These are phyloP conservation scores for Geotrichum candidum DNA, from an alignment of 1,139 yeast genomes.

Conservation along the genomic window DNA sequence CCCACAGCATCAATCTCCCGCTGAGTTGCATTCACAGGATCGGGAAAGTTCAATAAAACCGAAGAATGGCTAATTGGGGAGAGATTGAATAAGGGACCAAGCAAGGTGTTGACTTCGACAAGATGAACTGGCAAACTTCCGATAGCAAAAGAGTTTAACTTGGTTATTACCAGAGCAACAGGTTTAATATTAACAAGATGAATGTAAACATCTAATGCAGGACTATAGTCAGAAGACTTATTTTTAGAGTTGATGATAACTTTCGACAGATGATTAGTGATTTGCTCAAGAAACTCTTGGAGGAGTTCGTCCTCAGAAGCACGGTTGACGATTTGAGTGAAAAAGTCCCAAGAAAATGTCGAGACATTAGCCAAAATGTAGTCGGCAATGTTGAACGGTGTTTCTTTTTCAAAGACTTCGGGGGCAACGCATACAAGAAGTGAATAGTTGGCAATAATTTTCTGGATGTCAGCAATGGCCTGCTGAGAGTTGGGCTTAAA, in stretches of 20 bases:
- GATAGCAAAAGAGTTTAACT: slow-evolving; percentile 48
- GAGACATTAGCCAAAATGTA: neutral
- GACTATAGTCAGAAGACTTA: slow-evolving; percentile 40
- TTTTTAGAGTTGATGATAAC: slow-evolving; percentile 20
- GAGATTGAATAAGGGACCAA: slow-evolving; percentile 72
- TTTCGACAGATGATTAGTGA: slow-evolving; percentile 29
- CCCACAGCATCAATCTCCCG: slow-evolving; percentile 3
- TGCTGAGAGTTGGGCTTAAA: neutral
- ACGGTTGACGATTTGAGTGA: slow-evolving; percentile 24
- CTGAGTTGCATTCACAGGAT: slow-evolving; percentile 1
- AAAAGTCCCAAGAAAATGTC: slow-evolving; percentile 10
- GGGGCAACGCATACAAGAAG: slow-evolving; percentile 5
- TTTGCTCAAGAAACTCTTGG: slow-evolving; percentile 51
- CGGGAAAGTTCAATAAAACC: slow-evolving; percentile 25
- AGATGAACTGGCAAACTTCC: slow-evolving; percentile 41
- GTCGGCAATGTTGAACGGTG: neutral
- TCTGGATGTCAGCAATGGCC: neutral
- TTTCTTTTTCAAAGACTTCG: slow-evolving; percentile 5
- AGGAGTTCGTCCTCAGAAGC: slow-evolving; percentile 63
- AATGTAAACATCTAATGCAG: slow-evolving; percentile 53
- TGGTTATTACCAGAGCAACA: slow-evolving; percentile 56
- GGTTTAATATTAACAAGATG: slow-evolving; percentile 54
- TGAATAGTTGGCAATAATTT: slow-evolving; percentile 1
- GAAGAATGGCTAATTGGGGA: slow-evolving; percentile 53
- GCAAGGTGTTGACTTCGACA: slow-evolving; percentile 54